Evolutionary conservation across 768 basidiomycete genomes (phyloP).

Genomic region (Mycena indigotica): DNA sequence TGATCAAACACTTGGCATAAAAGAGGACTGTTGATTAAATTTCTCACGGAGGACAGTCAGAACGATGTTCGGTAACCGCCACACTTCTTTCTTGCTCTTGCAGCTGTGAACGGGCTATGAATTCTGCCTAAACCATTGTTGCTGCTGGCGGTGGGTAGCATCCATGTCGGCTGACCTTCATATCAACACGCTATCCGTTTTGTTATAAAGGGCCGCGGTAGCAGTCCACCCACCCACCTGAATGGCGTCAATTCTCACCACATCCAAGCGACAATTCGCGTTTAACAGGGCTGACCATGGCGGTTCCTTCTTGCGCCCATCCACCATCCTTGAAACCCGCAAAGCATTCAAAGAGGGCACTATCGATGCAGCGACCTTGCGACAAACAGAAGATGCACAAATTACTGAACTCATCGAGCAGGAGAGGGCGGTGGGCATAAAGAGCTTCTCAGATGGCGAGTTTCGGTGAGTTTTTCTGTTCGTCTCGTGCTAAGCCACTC

Average conservation of each 20-base stretch:
- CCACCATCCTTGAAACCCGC: conserved; percentile 34
- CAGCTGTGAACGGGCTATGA: not conserved
- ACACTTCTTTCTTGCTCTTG: not conserved
- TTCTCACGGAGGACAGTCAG: not conserved
- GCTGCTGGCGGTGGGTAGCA: not conserved
- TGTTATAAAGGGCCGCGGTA: conserved; percentile 10
- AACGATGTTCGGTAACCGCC: too few relatives aligned
- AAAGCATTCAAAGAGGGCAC: conserved; percentile 33
- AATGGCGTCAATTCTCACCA: conserved; percentile 14
- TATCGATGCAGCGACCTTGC: conserved; percentile 33
- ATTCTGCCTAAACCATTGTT: conserved; percentile 20
- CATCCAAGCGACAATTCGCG: conserved; percentile 17
- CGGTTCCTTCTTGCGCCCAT: conserved; percentile 42
- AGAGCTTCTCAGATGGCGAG: conserved; percentile 44
- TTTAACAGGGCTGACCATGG: conserved; percentile 36
- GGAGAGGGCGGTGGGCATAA: conserved; percentile 41
- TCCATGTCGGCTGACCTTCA: not conserved
- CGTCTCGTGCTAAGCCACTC: not conserved
- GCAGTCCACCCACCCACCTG: not conserved
- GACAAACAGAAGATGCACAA: conserved; percentile 37
- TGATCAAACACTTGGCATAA: too few relatives aligned
- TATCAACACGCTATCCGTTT: conserved; percentile 19
- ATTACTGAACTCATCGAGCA: conserved; percentile 37
- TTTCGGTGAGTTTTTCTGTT: conserved; percentile 28
- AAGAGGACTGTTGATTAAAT: not conserved